Evolutionary conservation across 179 eudicot genomes (phyloP).

Genomic region (Beta lomatogona): DNA sequence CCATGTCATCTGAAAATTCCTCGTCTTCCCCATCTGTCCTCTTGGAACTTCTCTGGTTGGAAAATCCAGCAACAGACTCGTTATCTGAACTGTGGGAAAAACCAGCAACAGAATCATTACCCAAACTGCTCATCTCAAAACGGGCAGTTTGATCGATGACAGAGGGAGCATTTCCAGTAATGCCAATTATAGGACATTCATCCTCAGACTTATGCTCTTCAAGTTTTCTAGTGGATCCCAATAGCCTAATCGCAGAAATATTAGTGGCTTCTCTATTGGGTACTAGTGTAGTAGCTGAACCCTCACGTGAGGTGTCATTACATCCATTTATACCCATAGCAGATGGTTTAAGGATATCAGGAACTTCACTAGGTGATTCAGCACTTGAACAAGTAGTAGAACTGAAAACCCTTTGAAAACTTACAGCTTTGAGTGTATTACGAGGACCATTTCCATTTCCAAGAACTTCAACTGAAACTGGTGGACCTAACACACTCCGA

Average conservation of each 20-base stretch:
- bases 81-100: no score
- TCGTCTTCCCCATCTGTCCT: slow-evolving; percentile 11
- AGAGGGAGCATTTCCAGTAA: slow-evolving; percentile 3
- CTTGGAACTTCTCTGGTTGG: not conserved
- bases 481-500: slow-evolving; percentile 23
- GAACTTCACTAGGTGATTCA: slow-evolving; percentile 16
- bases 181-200: slow-evolving; percentile 12
- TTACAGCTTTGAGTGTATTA: slow-evolving; percentile 14
- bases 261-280: slow-evolving; percentile 5
- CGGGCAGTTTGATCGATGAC: not conserved
- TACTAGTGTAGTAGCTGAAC: slow-evolving; percentile 12
- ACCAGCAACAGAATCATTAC: not conserved
- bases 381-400: slow-evolving; percentile 17
- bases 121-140: not conserved
- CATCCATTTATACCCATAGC: slow-evolving; percentile 10
- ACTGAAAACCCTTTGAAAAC: not conserved
- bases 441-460: slow-evolving; percentile 17
- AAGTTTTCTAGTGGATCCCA: slow-evolving; percentile 13
- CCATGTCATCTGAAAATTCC: slow-evolving; percentile 21
- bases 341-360: slow-evolving; percentile 17
- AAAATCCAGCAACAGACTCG: not conserved
- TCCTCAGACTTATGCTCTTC: slow-evolving; percentile 16
- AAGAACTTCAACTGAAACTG: slow-evolving; percentile 32
- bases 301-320: slow-evolving; percentile 18
- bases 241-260: slow-evolving; percentile 4